phyloP scores from a whole-genome alignment of 306 rosid genomes.

The Vigna hirtella region DNA sequence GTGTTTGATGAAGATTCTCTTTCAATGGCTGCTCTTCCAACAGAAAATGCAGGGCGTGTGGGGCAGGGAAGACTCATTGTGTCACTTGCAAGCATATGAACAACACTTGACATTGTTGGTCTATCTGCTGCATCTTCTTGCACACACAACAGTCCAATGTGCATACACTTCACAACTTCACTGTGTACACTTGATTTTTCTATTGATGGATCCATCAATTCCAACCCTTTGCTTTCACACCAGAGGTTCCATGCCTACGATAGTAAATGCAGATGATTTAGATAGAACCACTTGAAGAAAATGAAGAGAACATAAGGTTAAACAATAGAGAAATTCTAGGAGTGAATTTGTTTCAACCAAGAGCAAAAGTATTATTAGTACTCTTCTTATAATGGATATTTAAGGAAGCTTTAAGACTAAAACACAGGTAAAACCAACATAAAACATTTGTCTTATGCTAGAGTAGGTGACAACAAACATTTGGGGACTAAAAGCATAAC shows the following conservation, averaged over 20 bases:
- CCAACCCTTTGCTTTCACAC: slow-evolving; percentile 52
- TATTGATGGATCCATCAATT: slow-evolving; percentile 56
- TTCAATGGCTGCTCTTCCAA: slow-evolving; percentile 25
- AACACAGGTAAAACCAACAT: too few species aligned
- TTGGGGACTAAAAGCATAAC: too few species aligned
- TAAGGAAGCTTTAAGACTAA: neutral
- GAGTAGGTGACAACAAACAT: too few species aligned
- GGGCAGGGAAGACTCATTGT: slow-evolving; percentile 52
- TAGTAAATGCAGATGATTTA: neutral
- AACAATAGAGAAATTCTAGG: too few species aligned
- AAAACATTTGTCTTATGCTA: neutral
- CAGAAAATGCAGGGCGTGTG: slow-evolving; percentile 55
- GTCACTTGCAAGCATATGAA: slow-evolving; percentile 51
- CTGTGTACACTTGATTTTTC: slow-evolving; percentile 29
- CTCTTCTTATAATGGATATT: neutral
- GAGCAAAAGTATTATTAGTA: too few species aligned
- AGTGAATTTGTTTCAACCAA: too few species aligned
- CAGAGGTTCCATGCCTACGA: slow-evolving; percentile 63
- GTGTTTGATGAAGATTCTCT: slow-evolving; percentile 37
- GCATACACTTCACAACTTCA: slow-evolving; percentile 50
- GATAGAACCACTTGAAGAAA: neutral
- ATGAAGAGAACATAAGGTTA: neutral
- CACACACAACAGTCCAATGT: slow-evolving; percentile 61
- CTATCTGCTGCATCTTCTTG: slow-evolving; percentile 64
- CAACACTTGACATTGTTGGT: slow-evolving; percentile 62